Percentiles rank a stretch among this genome's conserved stretches.
Evolutionary conservation across 176 grass and related monocot genomes (phyloP).

Genomic region (Alloteropsis semialata): DNA sequence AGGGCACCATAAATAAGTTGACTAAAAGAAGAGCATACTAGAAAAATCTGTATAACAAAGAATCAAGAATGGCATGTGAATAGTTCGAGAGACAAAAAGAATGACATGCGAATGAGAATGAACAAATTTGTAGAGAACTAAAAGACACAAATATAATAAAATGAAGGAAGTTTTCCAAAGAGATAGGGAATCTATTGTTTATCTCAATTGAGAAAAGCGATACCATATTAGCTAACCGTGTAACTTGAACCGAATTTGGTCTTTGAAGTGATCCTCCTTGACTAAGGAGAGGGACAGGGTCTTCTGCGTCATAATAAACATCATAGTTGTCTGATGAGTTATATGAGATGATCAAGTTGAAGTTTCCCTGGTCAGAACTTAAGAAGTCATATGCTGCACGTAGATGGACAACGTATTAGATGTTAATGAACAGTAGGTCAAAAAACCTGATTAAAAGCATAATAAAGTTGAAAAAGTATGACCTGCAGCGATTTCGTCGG

Average conservation of each 20-base stretch:
- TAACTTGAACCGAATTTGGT: not conserved
- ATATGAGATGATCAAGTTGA: conserved; percentile 47
- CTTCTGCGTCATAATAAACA: not conserved
- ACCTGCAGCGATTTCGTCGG: conserved; percentile 50
- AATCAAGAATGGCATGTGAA: not conserved
- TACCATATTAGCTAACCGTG: conserved; percentile 55
- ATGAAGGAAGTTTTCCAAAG: not conserved
- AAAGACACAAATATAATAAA: not conserved
- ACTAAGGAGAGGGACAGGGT: not conserved
- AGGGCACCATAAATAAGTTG: not conserved
- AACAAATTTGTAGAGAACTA: conserved; percentile 4
- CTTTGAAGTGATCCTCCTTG: not conserved
- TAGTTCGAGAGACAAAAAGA: no score
- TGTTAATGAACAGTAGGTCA: not conserved
- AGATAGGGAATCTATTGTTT: not conserved
- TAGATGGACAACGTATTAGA: not conserved
- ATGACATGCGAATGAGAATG: not conserved
- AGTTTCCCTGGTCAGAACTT: conserved; percentile 41
- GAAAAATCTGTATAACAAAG: not conserved
- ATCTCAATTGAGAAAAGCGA: not conserved
- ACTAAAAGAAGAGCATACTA: not conserved
- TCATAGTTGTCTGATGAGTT: conserved; percentile 26
- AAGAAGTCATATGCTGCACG: conserved; percentile 60
- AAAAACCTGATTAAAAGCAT: not conserved
- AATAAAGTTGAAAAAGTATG: not conserved